A percentile compares a stretch with the other conserved stretches of the same genome.
Conservation (phyloP, 306 rosid species). For the Morella rubra region DNA sequence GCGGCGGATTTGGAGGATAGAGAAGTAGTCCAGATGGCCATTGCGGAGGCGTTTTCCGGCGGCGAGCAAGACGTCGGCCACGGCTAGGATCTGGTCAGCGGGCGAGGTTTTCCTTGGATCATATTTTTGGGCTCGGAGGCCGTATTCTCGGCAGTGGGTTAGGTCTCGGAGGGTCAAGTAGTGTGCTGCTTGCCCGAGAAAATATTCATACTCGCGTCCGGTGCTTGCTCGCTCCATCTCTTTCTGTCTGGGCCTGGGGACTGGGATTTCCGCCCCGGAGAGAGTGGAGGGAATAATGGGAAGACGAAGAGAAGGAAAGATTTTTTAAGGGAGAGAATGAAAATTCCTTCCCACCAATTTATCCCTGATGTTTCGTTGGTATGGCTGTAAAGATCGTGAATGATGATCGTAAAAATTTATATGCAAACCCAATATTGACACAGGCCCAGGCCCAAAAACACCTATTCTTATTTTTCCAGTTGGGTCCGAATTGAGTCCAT, state of each 20-base stretch:
- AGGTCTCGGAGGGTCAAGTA: slow-evolving; percentile 38
- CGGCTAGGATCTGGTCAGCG: slow-evolving; percentile 38
- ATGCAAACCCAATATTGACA: no score
- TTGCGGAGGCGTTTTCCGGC: slow-evolving; percentile 14
- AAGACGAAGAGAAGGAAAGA: not conserved
- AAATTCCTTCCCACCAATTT: no score
- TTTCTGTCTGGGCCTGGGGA: not conserved
- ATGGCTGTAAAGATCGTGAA: no score
- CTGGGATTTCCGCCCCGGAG: not conserved
- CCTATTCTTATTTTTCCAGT: no score
- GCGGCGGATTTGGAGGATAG: slow-evolving; percentile 43
- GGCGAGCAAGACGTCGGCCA: slow-evolving; percentile 43
- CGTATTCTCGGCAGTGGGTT: slow-evolving; percentile 37
- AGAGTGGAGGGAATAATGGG: not conserved
- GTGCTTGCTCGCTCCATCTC: not conserved
- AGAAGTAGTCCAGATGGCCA: slow-evolving; percentile 37
- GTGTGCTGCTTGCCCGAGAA: slow-evolving; percentile 7
- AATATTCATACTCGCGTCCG: slow-evolving; percentile 6
- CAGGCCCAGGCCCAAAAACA: no score
- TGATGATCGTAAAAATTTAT: no score
- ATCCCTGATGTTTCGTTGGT: no score
- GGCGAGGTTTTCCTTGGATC: not conserved
- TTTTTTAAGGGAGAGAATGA: not conserved
- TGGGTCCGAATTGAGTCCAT: no score
- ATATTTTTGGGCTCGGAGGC: slow-evolving; percentile 15